Conservation (phyloP, 2,329 filamentous ascomycete genomes). For the Dothistroma pini region DNA sequence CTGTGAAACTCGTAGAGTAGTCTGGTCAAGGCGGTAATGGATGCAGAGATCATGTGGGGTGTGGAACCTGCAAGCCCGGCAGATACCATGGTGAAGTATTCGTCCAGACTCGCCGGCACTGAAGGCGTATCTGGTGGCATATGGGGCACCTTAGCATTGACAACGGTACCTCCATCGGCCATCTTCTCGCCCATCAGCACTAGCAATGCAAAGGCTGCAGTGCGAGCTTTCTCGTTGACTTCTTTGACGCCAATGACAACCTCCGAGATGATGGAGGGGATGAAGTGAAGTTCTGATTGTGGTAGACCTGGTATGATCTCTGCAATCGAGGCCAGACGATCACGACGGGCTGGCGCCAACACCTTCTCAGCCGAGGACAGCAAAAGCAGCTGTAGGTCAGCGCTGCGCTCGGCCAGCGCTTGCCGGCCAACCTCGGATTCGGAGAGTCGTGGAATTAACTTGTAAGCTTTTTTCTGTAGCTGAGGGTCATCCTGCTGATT, state of each 20-base stretch:
- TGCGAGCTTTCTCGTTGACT: conserved; percentile 90
- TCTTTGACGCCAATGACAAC: conserved; percentile 97
- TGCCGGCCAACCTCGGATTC: conserved; percentile 71
- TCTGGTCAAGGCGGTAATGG: conserved; percentile 92
- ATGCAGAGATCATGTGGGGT: conserved; percentile 95
- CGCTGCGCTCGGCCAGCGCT: conserved; percentile 72
- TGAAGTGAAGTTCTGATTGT: conserved; percentile 78
- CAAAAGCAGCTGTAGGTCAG: conserved; percentile 77
- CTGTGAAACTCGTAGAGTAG: conserved; percentile 87
- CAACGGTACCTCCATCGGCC: conserved; percentile 68
- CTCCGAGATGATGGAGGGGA: conserved; percentile 85
- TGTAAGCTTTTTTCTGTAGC: conserved; percentile 98
- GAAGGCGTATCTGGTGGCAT: conserved; percentile 76
- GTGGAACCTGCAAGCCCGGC: conserved; percentile 89
- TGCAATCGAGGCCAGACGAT: conserved; percentile 77
- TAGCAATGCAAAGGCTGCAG: conserved; percentile 83
- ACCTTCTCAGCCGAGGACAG: conserved; percentile 78
- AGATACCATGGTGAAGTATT: conserved; percentile 98
- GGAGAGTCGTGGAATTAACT: conserved; percentile 86
- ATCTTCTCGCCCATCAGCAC: conserved; percentile 85
- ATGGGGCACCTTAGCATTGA: conserved; percentile 80
- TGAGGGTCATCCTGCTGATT: conserved; percentile 81
- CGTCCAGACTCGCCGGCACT: conserved; percentile 78
- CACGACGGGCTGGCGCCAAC: conserved; percentile 77
- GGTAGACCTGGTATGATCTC: conserved; percentile 78